Conservation (phyloP, 352 stramenopile genomes). For the Phytopythium ostracodes region DNA sequence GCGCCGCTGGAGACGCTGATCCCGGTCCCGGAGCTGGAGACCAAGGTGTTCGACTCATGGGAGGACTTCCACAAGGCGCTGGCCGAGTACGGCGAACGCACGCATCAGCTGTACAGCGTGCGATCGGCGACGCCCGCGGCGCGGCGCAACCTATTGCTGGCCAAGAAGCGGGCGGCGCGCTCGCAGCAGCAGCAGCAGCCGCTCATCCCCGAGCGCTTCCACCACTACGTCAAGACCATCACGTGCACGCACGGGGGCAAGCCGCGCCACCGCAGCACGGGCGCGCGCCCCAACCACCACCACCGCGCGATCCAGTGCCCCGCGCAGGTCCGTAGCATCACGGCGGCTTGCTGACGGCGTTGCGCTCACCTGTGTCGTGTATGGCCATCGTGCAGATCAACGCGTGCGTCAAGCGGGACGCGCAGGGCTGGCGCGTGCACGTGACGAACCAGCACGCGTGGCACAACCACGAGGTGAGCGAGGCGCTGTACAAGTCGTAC, state of each 20-base stretch:
- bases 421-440: conserved; percentile 18
- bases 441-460: conserved; percentile 30
- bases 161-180: conserved; percentile 14
- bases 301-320: conserved; percentile 28
- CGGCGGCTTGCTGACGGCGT: neutral
- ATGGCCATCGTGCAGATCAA: conserved; percentile 21
- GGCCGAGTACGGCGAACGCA: conserved; percentile 17
- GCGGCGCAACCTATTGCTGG: conserved; percentile 18
- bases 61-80: conserved; percentile 22
- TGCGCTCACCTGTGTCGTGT: neutral
- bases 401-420: conserved; percentile 29
- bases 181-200: conserved; percentile 1
- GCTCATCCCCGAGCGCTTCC: conserved; percentile 24
- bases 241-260: conserved; percentile 31
- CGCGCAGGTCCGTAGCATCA: conserved; percentile 15
- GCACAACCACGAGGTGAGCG: conserved; percentile 33
- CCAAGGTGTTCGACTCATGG: conserved; percentile 21
- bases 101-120: conserved; percentile 28
- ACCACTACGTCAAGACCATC: conserved; percentile 32
- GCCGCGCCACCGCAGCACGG: conserved; percentile 18
- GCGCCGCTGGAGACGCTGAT: conserved; percentile 16
- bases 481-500: conserved; percentile 25
- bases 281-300: conserved; percentile 19
- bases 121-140: conserved; percentile 22
- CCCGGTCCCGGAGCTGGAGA: conserved; percentile 15